Conservation (phyloP, 2,329 filamentous ascomycete genomes). For the Monascus ruber region DNA sequence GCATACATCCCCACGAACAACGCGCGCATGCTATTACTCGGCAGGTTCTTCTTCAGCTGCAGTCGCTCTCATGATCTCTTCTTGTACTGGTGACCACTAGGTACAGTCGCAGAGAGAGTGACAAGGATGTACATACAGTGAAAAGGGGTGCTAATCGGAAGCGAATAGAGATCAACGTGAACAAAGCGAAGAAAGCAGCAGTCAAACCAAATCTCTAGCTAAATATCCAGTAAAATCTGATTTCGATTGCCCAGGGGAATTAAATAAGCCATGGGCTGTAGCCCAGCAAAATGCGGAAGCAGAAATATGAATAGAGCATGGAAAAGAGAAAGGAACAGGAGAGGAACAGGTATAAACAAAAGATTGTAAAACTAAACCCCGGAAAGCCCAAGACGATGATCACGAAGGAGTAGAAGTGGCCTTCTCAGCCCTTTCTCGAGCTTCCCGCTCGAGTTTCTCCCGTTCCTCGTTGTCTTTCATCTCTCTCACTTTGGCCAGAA, state of each 20-base stretch:
- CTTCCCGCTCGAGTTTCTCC: constrained; percentile 53
- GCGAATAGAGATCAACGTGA: background rate
- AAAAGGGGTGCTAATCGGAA: no score
- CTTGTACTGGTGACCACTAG: no score
- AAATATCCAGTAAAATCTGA: background rate
- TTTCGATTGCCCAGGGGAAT: no score
- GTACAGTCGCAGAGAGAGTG: no score
- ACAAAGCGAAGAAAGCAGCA: constrained; percentile 1
- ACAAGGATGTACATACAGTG: no score
- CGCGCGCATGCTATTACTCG: no score
- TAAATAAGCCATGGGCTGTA: no score
- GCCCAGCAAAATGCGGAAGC: no score
- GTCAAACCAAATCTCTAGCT: background rate
- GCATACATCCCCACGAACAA: no score
- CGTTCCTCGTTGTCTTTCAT: constrained; percentile 78
- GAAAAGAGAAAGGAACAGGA: background rate
- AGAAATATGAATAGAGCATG: background rate
- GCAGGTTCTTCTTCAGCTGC: no score
- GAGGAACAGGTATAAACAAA: background rate
- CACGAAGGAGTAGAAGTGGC: constrained; percentile 5
- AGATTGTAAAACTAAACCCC: background rate
- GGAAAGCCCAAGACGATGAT: background rate
- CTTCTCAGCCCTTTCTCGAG: constrained; percentile 29
- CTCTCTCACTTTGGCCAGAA: constrained; percentile 84
- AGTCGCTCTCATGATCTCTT: no score